Base-by-base conservation (phyloP, 2,329 filamentous ascomycete genomes). In the Penicillium sp. region DNA sequence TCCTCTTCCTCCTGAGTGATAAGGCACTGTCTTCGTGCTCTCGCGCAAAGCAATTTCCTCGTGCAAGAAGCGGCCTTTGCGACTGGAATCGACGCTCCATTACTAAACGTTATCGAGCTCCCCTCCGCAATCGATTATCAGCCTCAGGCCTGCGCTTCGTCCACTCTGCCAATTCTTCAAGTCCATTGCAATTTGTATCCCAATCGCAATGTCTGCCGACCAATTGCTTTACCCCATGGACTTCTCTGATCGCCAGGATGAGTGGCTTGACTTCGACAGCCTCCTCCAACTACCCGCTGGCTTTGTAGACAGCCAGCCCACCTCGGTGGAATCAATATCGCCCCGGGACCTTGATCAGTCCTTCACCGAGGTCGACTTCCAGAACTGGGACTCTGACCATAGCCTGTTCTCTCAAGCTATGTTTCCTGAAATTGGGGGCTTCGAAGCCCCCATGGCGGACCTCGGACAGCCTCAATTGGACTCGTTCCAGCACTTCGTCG, bases 201-300 rank as follows among this genome's bases (percentile, higher is more conserved):
- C 35, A 15, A 6, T 38, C 44, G 57, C 60, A 45, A 75, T 75
- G 73, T 69, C 72, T 53, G 58, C 67, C 19, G 69, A 75, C 45
- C 68, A 70, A 58, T 69, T 69, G 58, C 68, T 74, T 54, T 68
- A 60, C 44, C 63, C 65, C 30, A 66, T 68, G 56, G 70, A 70
- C 45, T 64, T 60, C 30, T 60, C 66, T 6, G 60, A 47, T 38
- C 66, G 59, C 44, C 58, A 66, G 38, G 66, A 74, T 45, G 74
- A 76, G 52, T 73, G 69, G 67, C 63, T 74, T 41, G 73, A 76
- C 63, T 75, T 76, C 57, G 73, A 75, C 54, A 69, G 72, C 64
- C 73, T 73, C 58, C 71, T 77, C 58, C 69, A 76, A 49, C 67
- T 75, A 19, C 64, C 69, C 21, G 58, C 69, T 15, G 68, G 60